These are phyloP conservation scores for Chaetothyriales sp. DNA, from an alignment of 2,329 filamentous ascomycete species.

Conservation along the genomic window DNA sequence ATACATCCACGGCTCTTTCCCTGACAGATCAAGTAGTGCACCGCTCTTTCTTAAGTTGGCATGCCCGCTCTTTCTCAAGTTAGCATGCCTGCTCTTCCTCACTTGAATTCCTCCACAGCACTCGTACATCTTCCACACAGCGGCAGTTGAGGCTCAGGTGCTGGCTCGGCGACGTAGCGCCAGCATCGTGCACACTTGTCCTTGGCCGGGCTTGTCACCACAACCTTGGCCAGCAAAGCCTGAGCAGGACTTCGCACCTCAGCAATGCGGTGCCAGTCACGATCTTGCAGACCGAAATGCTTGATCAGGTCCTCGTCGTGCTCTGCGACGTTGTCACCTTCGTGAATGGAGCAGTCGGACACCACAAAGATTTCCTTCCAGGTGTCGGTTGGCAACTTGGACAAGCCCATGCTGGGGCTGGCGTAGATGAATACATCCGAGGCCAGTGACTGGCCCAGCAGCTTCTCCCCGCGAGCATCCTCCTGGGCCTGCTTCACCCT, in stretches of 20 bases:
- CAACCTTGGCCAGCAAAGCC: constrained; percentile 2
- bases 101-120: constrained; percentile 9
- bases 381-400: constrained; percentile 7
- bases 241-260: constrained; percentile 5
- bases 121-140: constrained; percentile 11
- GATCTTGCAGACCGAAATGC: neutral
- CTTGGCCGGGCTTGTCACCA: constrained; percentile 6
- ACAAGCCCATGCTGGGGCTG: constrained; percentile 2
- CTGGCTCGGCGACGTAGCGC: constrained; percentile 45
- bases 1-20: too few species aligned
- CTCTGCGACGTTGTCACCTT: neutral
- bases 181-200: constrained; percentile 78
- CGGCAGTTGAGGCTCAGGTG: neutral
- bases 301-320: neutral
- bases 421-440: constrained; percentile 40
- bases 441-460: constrained; percentile 67
- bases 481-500: constrained; percentile 63
- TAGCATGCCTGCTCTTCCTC: neutral
- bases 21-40: too few species aligned
- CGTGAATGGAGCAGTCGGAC: constrained; percentile 5
- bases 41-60: too few species aligned
- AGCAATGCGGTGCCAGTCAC: constrained; percentile 5
- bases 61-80: too few species aligned
- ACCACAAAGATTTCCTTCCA: constrained; percentile 14
- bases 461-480: constrained; percentile 52